A percentile compares a stretch with the other conserved stretches of the same genome.
These are phyloP conservation scores for Fagopyrum homotropicum DNA, from an alignment of 148 eudicot species.

Conservation along the genomic window DNA sequence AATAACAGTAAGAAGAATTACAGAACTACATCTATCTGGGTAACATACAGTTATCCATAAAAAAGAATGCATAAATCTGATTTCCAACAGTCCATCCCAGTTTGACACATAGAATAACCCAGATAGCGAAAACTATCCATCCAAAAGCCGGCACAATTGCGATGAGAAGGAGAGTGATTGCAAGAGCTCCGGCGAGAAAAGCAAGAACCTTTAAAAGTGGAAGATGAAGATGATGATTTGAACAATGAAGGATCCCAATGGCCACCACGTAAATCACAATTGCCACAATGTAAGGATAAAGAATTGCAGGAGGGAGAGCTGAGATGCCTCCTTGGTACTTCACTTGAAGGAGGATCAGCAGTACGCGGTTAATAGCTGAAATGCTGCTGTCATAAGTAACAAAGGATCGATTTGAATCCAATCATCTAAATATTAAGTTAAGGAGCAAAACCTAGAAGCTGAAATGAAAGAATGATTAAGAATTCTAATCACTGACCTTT, in stretches of 20 bases:
- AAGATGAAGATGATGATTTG: background rate
- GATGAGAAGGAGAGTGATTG: background rate
- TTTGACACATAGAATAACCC: background rate
- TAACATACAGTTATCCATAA: too few species aligned
- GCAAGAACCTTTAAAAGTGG: background rate
- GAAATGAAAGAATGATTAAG: too few species aligned
- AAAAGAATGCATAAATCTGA: background rate
- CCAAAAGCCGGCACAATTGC: background rate
- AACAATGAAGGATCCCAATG: background rate
- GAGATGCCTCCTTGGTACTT: background rate
- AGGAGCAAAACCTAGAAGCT: too few species aligned
- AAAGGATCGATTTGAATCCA: background rate
- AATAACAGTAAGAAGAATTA: background rate
- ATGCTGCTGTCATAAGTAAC: background rate
- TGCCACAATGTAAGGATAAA: background rate
- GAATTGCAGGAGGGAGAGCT: background rate
- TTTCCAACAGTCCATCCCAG: background rate
- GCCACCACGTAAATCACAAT: background rate
- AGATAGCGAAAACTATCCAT: constrained; percentile 2
- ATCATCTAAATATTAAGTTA: too few species aligned
- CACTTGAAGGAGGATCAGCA: background rate
- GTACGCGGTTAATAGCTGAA: background rate
- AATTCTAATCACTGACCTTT: too few species aligned
- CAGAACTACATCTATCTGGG: too few species aligned
- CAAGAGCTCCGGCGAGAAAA: background rate